These are phyloP conservation scores for Saturnispora halmiae DNA, from an alignment of 805 yeast genomes.

Conservation along the genomic window DNA sequence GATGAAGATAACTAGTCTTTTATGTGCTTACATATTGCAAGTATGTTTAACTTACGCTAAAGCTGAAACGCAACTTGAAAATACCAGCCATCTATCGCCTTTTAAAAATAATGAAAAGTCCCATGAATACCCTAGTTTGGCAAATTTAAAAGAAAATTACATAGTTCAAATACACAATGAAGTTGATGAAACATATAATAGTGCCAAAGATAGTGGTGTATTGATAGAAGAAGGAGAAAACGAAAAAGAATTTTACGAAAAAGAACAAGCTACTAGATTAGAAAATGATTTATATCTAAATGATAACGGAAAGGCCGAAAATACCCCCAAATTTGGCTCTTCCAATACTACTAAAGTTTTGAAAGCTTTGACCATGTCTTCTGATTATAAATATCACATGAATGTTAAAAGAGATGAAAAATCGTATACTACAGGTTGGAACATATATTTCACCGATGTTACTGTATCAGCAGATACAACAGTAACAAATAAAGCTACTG, in stretches of 20 bases:
- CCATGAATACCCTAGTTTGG: background rate
- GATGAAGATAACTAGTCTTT: background rate
- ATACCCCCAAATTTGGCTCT: no score
- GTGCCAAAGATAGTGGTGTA: background rate
- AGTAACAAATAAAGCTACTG: background rate
- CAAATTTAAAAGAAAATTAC: no score
- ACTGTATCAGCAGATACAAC: slow-evolving; percentile 9
- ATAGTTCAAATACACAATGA: no score
- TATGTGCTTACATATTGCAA: background rate
- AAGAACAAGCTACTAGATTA: background rate
- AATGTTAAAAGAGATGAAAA: slow-evolving; percentile 5
- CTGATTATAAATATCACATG: background rate
- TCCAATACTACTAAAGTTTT: no score
- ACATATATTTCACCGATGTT: slow-evolving; percentile 9
- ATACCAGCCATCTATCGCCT: background rate
- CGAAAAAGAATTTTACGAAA: background rate
- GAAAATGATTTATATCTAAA: no score
- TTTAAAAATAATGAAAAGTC: background rate
- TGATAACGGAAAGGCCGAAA: no score
- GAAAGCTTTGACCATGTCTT: background rate
- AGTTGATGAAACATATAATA: background rate
- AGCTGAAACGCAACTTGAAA: background rate
- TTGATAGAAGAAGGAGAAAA: background rate
- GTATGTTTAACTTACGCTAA: background rate
- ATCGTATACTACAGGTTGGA: slow-evolving; percentile 12